phyloP scores from a whole-genome alignment of 495 filamentous ascomycete species.

The Penicillium manginii region DNA sequence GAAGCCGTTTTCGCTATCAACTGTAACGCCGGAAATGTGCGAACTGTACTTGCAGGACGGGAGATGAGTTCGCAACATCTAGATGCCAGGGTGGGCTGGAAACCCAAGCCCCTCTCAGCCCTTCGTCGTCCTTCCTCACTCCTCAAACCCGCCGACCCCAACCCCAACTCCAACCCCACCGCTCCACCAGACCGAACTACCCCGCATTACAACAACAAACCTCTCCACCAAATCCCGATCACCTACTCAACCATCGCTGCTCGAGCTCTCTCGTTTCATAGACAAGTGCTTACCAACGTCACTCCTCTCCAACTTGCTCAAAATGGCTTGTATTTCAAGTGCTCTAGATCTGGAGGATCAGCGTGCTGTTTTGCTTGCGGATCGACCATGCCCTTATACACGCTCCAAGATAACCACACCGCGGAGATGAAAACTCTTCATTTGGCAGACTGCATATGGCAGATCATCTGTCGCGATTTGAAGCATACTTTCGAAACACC shows the following conservation, averaged over 20 bases:
- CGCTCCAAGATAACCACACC: conserved; percentile 1
- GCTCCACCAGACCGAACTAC: conserved; percentile 10
- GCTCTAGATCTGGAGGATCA: conserved; percentile 4
- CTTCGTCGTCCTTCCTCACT: conserved; percentile 12
- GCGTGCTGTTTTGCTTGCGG: conserved; percentile 12
- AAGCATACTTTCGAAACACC: conserved; percentile 2
- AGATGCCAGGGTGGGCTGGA: conserved; percentile 8
- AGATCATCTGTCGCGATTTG: conserved; percentile 6
- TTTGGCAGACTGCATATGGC: conserved; percentile 7
- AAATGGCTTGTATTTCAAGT: conserved; percentile 12
- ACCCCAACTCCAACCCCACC: conserved; percentile 10
- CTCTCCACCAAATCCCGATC: conserved; percentile 13
- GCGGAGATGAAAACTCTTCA: conserved; percentile 2
- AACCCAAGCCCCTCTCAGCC: conserved; percentile 17
- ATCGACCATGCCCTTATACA: conserved; percentile 9
- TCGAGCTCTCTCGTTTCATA: conserved; percentile 9
- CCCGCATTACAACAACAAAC: conserved; percentile 10
- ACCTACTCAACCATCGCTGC: conserved; percentile 11
- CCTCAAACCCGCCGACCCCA: conserved; percentile 4
- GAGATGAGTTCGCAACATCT: conserved; percentile 11
- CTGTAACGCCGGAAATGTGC: background rate
- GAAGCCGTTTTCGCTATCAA: conserved; percentile 14
- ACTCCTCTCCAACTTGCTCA: conserved; percentile 10
- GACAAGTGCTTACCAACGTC: conserved; percentile 4
- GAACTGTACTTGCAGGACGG: background rate